Percentiles rank a stretch among this genome's conserved stretches.
These are phyloP conservation scores for Soucietia sequanensis DNA, from an alignment of 805 yeast genomes.

Conservation along the genomic window DNA sequence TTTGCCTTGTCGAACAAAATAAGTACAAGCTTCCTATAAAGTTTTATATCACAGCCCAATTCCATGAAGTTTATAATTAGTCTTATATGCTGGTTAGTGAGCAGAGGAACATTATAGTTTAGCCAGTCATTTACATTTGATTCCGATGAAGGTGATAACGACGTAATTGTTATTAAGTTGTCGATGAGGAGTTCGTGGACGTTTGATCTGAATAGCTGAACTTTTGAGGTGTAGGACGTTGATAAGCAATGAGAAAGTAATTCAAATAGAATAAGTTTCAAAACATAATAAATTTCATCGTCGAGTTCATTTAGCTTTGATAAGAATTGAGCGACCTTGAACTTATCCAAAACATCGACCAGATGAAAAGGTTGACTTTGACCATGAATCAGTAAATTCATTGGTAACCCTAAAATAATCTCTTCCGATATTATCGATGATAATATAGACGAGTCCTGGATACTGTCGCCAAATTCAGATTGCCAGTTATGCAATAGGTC, in stretches of 20 bases:
- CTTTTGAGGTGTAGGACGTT: slow-evolving; percentile 20
- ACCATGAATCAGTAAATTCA: too few relatives aligned
- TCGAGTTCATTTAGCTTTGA: slow-evolving; percentile 17
- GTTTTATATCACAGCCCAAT: slow-evolving; percentile 30
- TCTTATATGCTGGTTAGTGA: slow-evolving; percentile 18
- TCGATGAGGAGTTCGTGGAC: slow-evolving; percentile 21
- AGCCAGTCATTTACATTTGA: slow-evolving; percentile 1
- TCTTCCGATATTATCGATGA: neutral
- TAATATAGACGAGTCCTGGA: slow-evolving; percentile 18
- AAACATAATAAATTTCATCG: slow-evolving; percentile 23
- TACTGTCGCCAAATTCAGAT: slow-evolving; percentile 27
- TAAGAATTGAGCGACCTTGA: too few relatives aligned
- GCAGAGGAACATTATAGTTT: slow-evolving; percentile 8
- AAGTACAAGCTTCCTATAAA: slow-evolving; percentile 16
- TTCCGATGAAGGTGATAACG: neutral
- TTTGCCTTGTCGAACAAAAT: slow-evolving; percentile 14
- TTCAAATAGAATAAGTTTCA: slow-evolving; percentile 28
- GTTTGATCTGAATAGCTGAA: slow-evolving; percentile 17
- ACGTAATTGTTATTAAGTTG: slow-evolving; percentile 12
- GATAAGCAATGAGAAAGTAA: slow-evolving; percentile 20
- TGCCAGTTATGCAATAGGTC: slow-evolving; percentile 36
- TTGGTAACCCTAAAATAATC: too few relatives aligned
- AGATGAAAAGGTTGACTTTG: too few relatives aligned
- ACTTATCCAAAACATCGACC: too few relatives aligned
- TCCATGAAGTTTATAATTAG: slow-evolving; percentile 28